Evolutionary conservation across 139 green algal genomes (phyloP).

Genomic region (Chlorella sp.): DNA sequence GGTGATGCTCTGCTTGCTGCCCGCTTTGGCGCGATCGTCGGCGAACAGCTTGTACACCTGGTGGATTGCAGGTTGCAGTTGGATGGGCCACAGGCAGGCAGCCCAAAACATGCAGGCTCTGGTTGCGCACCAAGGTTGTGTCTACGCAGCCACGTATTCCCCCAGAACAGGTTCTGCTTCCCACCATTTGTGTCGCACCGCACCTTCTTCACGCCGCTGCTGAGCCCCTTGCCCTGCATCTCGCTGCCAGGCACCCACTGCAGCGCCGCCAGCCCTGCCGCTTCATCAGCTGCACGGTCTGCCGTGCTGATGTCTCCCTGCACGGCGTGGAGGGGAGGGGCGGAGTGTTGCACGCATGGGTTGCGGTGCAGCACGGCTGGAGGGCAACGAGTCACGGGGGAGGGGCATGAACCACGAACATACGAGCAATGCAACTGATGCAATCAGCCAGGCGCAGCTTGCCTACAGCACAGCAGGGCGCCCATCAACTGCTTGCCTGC

Average conservation of each 20-base stretch:
- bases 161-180: background rate
- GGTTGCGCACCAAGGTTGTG: background rate
- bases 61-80: no score
- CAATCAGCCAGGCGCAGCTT: no score
- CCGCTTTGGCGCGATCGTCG: background rate
- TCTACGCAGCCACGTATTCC: background rate
- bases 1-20: conserved; percentile 22
- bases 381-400: background rate
- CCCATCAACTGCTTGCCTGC: background rate
- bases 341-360: no score
- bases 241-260: conserved; percentile 49
- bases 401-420: background rate
- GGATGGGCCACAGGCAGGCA: no score
- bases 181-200: background rate
- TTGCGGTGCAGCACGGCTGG: background rate
- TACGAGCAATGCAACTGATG: no score
- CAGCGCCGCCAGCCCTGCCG: background rate
- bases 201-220: conserved; percentile 65
- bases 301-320: conserved; percentile 1
- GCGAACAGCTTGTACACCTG: conserved; percentile 28
- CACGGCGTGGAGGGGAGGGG: background rate
- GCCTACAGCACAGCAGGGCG: no score
- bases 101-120: background rate
- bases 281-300: background rate
- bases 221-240: conserved; percentile 46